Base-by-base conservation (phyloP, 352 stramenopile genomes). In the Pythium grandisporangium region DNA sequence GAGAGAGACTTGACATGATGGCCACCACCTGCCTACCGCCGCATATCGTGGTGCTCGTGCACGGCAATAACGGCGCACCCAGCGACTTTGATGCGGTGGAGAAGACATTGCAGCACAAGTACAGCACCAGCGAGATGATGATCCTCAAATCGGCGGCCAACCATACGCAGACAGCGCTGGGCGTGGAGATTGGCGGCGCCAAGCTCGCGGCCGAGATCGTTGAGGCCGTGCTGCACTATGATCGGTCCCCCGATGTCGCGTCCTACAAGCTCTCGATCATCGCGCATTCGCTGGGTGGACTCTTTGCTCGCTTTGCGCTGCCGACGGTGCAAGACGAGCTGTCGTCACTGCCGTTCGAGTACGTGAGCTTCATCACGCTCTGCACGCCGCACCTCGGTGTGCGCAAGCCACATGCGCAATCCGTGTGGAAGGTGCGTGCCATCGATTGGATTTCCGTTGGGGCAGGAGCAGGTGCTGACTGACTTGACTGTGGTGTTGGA, bases 11-110 rank as follows among this genome's bases (percentile, higher is more conserved):
- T n/a, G n/a, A n/a, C n/a, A n/a, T n/a, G 14, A 84, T 65, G 6
- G 61, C 50, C 3, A 80, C 53, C 42, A 37, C 55, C 16, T 56
- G 53, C 26, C 37, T 91, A 16, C 74, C 74, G 23, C 50, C 69
- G 35, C 66, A 88, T 46, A 81, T 91, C 23, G 59, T 88, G 27
- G 75, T 91, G 40, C 69, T 91, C 20, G 74, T 91, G 38, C 78
- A 91, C 48, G 78, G 78, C 21, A 91, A 91, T 60, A 91, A 91
- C 30, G 74, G 78, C 60, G 60, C 72, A 32, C 72, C 74, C 6
- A 56, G 55, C 13, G 78, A 91, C 53, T 87, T 91, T 51, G 70
- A 85, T 45, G 59, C 56, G 0, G 37, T 91, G 16, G 61, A 73
- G 39, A n/a, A 32, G 6, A 58, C 60, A 22, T 51, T 91, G 13